A percentile compares a stretch with the other conserved stretches of the same genome.
Conservation (phyloP, 345 rosid species). For the Brassica nigra region DNA sequence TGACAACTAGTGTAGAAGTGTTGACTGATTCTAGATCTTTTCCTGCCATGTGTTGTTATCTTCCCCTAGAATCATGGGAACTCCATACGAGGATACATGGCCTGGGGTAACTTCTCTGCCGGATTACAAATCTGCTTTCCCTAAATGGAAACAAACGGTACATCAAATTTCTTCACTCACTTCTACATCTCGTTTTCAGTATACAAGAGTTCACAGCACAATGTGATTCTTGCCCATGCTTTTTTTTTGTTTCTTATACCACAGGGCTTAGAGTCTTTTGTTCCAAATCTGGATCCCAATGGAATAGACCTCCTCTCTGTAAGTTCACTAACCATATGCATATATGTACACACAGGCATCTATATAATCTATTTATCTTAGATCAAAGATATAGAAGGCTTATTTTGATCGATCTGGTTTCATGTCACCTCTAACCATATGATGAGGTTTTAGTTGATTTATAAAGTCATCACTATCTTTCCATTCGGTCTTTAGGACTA, state of each 20-base stretch:
- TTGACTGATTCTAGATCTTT: background rate
- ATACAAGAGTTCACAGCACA: background rate
- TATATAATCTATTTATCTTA: background rate
- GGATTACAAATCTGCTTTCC: conserved; percentile 90
- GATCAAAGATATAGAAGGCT: conserved; percentile 15
- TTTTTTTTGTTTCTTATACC: background rate
- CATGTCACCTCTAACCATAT: conserved; percentile 6
- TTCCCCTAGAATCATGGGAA: conserved; percentile 69
- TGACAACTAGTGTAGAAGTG: background rate
- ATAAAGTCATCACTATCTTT: background rate
- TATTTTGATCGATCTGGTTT: background rate
- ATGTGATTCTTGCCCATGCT: background rate
- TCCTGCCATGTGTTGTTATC: conserved; percentile 4
- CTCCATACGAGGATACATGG: conserved; percentile 91
- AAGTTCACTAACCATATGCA: conserved; percentile 46
- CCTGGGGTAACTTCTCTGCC: conserved; percentile 90
- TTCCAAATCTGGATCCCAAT: conserved; percentile 70
- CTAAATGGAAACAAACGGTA: conserved; percentile 90
- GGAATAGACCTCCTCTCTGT: conserved; percentile 86
- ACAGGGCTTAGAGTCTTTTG: conserved; percentile 72
- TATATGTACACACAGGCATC: background rate
- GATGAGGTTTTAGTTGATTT: conserved; percentile 11
- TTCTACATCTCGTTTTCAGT: background rate
- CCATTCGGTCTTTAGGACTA: conserved; percentile 1
- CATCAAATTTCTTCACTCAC: background rate